Percentiles rank a stretch among this genome's conserved stretches.
Conservation (phyloP, 1,139 yeast genomes). For the Zygoascus meyerae region DNA sequence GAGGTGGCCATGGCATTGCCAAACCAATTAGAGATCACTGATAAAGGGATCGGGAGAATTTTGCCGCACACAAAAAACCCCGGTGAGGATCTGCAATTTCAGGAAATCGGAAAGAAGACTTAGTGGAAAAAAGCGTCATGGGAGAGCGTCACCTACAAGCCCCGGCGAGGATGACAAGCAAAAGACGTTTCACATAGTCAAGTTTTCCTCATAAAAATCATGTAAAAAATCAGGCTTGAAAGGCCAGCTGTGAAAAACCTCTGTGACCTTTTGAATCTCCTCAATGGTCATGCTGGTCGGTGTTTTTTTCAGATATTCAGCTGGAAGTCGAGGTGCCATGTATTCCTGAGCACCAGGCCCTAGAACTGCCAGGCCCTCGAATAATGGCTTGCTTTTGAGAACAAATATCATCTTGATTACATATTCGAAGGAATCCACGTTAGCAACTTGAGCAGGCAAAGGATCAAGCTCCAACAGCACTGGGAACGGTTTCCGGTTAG, state of each 20-base stretch:
- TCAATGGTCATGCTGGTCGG: conserved; percentile 48
- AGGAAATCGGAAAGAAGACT: no score
- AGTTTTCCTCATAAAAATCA: conserved; percentile 35
- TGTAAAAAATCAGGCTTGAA: conserved; percentile 63
- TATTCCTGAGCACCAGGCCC: conserved; percentile 76
- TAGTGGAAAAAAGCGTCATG: no score
- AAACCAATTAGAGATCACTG: no score
- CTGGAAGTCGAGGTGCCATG: conserved; percentile 41
- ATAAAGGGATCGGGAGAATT: no score
- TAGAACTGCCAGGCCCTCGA: conserved; percentile 46
- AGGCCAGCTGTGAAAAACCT: conserved; percentile 69
- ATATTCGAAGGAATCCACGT: conserved; percentile 58
- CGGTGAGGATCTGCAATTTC: no score
- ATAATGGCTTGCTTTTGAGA: conserved; percentile 44
- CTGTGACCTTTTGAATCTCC: conserved; percentile 49
- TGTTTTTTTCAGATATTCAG: conserved; percentile 40
- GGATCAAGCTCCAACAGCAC: conserved; percentile 28
- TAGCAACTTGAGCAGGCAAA: conserved; percentile 25
- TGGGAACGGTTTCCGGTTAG: conserved; percentile 13
- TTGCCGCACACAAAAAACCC: no score
- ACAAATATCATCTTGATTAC: conserved; percentile 62
- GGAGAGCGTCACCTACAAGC: no score
- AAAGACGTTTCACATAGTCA: not conserved
- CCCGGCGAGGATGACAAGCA: not conserved
- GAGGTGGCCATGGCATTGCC: no score